These are phyloP conservation scores for Wickerhamiella musiphila DNA, from an alignment of 805 yeast genomes.

Conservation along the genomic window DNA sequence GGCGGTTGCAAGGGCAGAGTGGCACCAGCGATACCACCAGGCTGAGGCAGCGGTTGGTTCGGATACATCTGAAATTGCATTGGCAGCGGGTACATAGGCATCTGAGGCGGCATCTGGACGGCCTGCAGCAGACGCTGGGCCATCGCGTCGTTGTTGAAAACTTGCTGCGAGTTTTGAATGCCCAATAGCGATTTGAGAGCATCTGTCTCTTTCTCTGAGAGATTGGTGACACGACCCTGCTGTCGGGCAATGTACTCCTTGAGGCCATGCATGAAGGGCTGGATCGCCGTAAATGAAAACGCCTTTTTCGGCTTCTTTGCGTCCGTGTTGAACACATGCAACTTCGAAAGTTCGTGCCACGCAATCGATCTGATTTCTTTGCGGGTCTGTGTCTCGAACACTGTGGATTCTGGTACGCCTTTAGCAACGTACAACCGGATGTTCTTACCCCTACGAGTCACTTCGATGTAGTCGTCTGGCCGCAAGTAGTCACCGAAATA, in stretches of 20 bases:
- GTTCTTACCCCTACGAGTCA: slow-evolving; percentile 69
- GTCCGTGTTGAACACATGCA: slow-evolving; percentile 19
- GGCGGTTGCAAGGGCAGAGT: neutral
- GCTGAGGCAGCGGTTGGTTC: neutral
- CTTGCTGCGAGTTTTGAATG: slow-evolving; percentile 5
- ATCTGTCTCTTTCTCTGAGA: slow-evolving; percentile 15
- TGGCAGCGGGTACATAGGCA: neutral
- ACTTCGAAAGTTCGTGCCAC: slow-evolving; percentile 34
- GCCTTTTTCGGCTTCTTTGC: slow-evolving; percentile 3
- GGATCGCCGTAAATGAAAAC: slow-evolving; percentile 21
- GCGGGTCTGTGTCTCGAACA: slow-evolving; percentile 68
- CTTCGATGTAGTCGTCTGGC: slow-evolving; percentile 59
- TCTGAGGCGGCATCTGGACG: neutral
- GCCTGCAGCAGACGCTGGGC: slow-evolving; percentile 9
- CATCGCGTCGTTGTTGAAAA: slow-evolving; percentile 6
- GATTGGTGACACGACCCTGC: slow-evolving; percentile 16
- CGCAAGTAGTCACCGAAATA: slow-evolving; percentile 54
- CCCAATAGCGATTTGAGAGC: slow-evolving; percentile 20
- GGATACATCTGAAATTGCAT: neutral
- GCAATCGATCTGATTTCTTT: slow-evolving; percentile 72
- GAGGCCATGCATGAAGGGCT: slow-evolving; percentile 23
- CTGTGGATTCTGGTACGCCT: slow-evolving; percentile 58
- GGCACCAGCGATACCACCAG: neutral
- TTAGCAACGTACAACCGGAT: slow-evolving; percentile 64
- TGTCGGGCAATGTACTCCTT: slow-evolving; percentile 18